Evolutionary conservation across 352 stramenopile species (phyloP), one percentile per base, ranked within the genome.

Genomic region (Pythium phragmiticola): DNA sequence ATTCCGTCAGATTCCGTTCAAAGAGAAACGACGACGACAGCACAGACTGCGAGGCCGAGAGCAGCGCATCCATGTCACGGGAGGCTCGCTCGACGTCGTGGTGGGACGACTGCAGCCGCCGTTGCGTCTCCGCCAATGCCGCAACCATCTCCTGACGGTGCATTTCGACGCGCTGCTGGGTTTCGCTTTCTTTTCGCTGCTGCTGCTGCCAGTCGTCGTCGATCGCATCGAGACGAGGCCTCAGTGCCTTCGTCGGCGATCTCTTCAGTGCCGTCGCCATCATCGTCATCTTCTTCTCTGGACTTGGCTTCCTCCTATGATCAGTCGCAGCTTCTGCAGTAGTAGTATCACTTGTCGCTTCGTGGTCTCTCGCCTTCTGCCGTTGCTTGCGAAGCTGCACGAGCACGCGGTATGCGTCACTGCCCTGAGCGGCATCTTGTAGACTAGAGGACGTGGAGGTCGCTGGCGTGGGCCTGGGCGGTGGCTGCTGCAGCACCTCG

Each of bases 1-100:
- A 74, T 6, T 55, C 60, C 1, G 60, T 77, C 14, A 89, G 63
- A 26, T 88, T 80, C 11, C 71, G 71, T 51, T 87, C 80, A 58
- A 89, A 89, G 3, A 89, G 69, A 42, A 88, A 89, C 30, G 75
- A 65, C 9, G 68, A 73, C 13, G 80, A 75, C 8, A 89, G 42
- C 12, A 87, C 53, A 17, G 63, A 63, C 46, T 87, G 71, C 1
- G 75, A 73, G 4, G 67, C 51, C 11, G 12, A 39, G 3, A 88
- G 34, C 23, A 82, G 55, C 43, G 63, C 36, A 0, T 76, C 60
- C 28, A 87, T 46, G 13, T 74, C 59, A 3, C 61, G 26, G 5
- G 63, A 50, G 7, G 65, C 76, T 0, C 26, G 37, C 7, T 59
- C 21, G 13, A 68, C 65, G 36, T 67, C 52, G 26, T 51, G 69